These are phyloP conservation scores for Exophiala alcalophila DNA, from an alignment of 2,329 filamentous ascomycete species.

Conservation along the genomic window DNA sequence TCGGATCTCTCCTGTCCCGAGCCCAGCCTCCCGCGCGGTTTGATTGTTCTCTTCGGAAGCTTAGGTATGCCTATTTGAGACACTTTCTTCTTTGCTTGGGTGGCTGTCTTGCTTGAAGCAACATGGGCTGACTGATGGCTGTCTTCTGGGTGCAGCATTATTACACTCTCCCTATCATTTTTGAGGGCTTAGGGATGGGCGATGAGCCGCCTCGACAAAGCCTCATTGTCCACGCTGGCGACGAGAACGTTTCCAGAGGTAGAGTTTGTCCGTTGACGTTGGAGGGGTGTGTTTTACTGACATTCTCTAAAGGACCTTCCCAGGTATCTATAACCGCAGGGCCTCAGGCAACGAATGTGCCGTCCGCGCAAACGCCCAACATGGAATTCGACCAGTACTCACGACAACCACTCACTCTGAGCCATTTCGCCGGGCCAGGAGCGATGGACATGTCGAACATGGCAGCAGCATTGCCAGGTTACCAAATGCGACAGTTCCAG, in stretches of 20 bases:
- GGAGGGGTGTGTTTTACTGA: neutral
- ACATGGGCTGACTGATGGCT: constrained; percentile 33
- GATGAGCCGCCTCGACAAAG: constrained; percentile 46
- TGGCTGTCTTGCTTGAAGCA: constrained; percentile 9
- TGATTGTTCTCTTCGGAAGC: constrained; percentile 7
- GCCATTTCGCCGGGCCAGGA: constrained; percentile 9
- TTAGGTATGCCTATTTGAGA: constrained; percentile 26
- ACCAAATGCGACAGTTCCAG: constrained; percentile 26
- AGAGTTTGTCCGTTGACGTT: neutral
- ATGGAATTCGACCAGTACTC: constrained; percentile 26
- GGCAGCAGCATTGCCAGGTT: constrained; percentile 31
- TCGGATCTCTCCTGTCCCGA: constrained; percentile 22
- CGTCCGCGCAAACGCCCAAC: constrained; percentile 10
- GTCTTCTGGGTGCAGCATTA: constrained; percentile 34
- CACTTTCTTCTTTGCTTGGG: constrained; percentile 15
- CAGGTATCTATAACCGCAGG: constrained; percentile 11
- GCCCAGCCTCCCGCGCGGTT: constrained; percentile 22
- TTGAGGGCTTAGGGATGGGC: constrained; percentile 33
- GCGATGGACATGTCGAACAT: constrained; percentile 32
- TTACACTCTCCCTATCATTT: constrained; percentile 33
- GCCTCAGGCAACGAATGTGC: neutral
- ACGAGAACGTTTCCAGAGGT: constrained; percentile 59
- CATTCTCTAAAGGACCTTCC: constrained; percentile 10
- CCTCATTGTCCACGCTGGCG: constrained; percentile 69
- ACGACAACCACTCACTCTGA: constrained; percentile 25